These are phyloP conservation scores for Xylaria sp. DNA, from an alignment of 2,329 filamentous ascomycete species.

Conservation along the genomic window DNA sequence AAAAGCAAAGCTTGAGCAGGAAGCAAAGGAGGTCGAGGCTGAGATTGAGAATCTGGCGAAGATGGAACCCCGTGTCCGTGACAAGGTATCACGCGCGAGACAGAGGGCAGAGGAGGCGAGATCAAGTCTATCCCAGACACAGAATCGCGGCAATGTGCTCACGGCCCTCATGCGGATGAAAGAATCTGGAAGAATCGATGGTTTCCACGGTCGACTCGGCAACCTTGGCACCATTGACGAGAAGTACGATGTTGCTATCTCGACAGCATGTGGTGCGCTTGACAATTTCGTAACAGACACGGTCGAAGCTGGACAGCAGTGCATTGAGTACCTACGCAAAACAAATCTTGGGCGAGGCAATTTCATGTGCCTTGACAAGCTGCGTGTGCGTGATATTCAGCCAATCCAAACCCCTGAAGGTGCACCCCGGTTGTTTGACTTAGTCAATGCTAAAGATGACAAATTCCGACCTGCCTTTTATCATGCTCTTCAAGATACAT, in stretches of 20 bases:
- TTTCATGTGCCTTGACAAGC: constrained; percentile 93
- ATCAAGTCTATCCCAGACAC: constrained; percentile 87
- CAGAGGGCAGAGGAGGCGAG: constrained; percentile 97
- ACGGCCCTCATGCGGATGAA: constrained; percentile 93
- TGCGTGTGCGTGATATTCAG: constrained; percentile 81
- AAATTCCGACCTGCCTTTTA: constrained; percentile 92
- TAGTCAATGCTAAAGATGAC: constrained; percentile 89
- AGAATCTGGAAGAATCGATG: constrained; percentile 95
- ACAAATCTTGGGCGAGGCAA: constrained; percentile 97
- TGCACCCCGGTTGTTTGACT: constrained; percentile 90
- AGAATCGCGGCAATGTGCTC: constrained; percentile 92
- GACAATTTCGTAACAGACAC: constrained; percentile 98
- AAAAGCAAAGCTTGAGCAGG: constrained; percentile 77
- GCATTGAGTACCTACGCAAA: constrained; percentile 96
- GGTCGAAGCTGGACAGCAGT: constrained; percentile 95
- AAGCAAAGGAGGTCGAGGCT: constrained; percentile 75
- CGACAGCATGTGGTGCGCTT: constrained; percentile 89
- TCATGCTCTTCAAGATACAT: constrained; percentile 92
- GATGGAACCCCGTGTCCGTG: constrained; percentile 83
- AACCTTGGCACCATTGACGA: constrained; percentile 94
- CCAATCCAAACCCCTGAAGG: constrained; percentile 89
- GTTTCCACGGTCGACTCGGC: constrained; percentile 94
- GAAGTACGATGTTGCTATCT: constrained; percentile 97
- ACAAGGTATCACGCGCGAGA: constrained; percentile 86
- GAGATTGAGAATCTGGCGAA: constrained; percentile 78